phyloP scores from a whole-genome alignment of 331 rosid genomes.

The Malus hybrid region DNA sequence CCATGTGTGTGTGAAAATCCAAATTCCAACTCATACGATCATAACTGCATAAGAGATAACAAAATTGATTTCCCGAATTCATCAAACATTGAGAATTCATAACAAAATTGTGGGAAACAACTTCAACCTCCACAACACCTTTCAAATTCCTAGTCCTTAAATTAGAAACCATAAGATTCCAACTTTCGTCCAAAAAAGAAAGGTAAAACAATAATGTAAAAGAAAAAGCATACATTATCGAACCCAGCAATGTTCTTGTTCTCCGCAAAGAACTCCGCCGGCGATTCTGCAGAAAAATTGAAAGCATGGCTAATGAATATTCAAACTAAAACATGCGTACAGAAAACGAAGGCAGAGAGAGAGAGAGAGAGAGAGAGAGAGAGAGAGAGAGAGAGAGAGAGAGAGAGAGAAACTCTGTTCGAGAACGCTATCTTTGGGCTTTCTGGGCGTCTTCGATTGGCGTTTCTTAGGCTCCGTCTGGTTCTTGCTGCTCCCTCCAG shows the following conservation, averaged over 20 bases:
- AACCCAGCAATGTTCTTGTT: conserved; percentile 95
- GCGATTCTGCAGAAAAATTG: conserved; percentile 54
- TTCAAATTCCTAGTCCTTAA: neutral
- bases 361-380: conserved; percentile 15
- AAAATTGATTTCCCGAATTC: neutral
- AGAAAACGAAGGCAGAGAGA: neutral
- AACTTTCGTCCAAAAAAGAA: neutral
- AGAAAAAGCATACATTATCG: conserved; percentile 47
- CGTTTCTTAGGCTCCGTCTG: conserved; percentile 27
- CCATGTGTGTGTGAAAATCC: neutral
- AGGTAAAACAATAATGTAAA: neutral
- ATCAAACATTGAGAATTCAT: neutral
- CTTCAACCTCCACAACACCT: neutral
- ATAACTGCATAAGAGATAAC: neutral
- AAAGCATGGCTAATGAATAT: neutral
- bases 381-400: conserved; percentile 20
- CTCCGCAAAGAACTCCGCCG: conserved; percentile 92
- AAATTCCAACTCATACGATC: neutral
- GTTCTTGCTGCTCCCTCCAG: conserved; percentile 33
- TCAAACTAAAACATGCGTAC: neutral
- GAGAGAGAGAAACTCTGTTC: conserved; percentile 62
- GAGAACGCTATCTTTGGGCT: conserved; percentile 64
- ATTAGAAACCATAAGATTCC: neutral
- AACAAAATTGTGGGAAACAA: neutral
- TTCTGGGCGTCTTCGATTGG: conserved; percentile 58